These are phyloP conservation scores for Aureobasidium sp. DNA, from an alignment of 2,329 filamentous ascomycete species.

Conservation along the genomic window DNA sequence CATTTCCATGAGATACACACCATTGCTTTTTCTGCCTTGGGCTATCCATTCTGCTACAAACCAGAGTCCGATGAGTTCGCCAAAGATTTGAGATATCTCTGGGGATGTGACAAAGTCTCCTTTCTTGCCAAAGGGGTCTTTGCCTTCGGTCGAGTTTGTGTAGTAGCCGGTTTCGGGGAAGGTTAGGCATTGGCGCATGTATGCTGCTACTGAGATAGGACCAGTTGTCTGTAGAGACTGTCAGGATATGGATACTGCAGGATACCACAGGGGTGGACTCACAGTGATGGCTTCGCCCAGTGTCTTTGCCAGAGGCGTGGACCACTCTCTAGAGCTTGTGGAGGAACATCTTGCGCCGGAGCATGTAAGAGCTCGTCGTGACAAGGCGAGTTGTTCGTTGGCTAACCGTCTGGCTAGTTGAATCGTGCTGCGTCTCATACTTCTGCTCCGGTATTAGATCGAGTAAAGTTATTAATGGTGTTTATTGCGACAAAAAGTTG, in stretches of 20 bases:
- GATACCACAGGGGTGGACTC: slow-evolving; percentile 29
- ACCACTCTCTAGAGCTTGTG: slow-evolving; percentile 74
- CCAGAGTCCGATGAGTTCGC: slow-evolving; percentile 95
- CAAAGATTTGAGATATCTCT: slow-evolving; percentile 98
- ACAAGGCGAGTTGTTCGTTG: background rate
- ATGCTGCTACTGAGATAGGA: slow-evolving; percentile 90
- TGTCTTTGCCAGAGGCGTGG: slow-evolving; percentile 90
- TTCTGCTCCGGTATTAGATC: slow-evolving; percentile 8
- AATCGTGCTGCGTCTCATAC: slow-evolving; percentile 22
- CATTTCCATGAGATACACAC: slow-evolving; percentile 92
- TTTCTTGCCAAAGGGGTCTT: slow-evolving; percentile 91
- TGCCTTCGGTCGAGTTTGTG: slow-evolving; percentile 73
- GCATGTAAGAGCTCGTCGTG: slow-evolving; percentile 6
- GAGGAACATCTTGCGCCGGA: slow-evolving; percentile 47
- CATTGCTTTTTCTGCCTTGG: slow-evolving; percentile 77
- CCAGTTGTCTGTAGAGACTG: slow-evolving; percentile 74
- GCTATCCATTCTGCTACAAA: slow-evolving; percentile 97
- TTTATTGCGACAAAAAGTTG: slow-evolving; percentile 13
- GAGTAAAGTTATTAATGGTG: background rate
- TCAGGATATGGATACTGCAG: background rate
- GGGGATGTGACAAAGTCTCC: slow-evolving; percentile 98
- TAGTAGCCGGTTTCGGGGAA: slow-evolving; percentile 95
- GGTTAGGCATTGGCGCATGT: slow-evolving; percentile 99
- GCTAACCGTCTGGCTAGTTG: slow-evolving; percentile 3
- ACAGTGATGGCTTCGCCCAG: slow-evolving; percentile 90